Conservation (phyloP, 2,329 filamentous ascomycete genomes). For the Hypoxylon sp. region DNA sequence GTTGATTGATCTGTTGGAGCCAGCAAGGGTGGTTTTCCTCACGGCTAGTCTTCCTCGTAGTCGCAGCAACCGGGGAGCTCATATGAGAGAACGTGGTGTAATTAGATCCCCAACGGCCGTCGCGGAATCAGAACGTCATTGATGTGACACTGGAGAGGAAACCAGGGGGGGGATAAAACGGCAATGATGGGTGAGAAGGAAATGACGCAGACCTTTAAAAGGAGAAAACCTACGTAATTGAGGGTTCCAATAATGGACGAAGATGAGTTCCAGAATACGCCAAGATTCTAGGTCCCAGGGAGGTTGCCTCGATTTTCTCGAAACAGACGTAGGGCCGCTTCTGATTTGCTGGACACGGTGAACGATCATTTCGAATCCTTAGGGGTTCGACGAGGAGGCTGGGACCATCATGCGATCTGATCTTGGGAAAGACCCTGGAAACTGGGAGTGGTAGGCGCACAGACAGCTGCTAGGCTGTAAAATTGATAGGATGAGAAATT, state of each 20-base stretch:
- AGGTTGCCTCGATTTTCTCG: constrained; percentile 44
- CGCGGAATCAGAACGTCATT: constrained; percentile 38
- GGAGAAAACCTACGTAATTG: constrained; percentile 45
- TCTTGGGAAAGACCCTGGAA: constrained; percentile 38
- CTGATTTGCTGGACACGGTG: constrained; percentile 40
- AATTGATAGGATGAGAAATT: constrained; percentile 35
- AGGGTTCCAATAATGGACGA: constrained; percentile 31
- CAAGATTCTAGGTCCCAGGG: constrained; percentile 45
- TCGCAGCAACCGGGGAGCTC: constrained; percentile 32
- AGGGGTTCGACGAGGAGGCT: constrained; percentile 40
- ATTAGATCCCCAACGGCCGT: constrained; percentile 31
- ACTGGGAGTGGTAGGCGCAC: constrained; percentile 38
- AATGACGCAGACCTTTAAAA: constrained; percentile 46
- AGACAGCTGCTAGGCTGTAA: constrained; percentile 36
- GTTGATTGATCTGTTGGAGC: constrained; percentile 32
- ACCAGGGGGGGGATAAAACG: constrained; percentile 19
- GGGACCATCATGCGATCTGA: constrained; percentile 44
- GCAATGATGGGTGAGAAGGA: constrained; percentile 41
- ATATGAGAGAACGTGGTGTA: constrained; percentile 30
- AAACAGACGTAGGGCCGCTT: constrained; percentile 36
- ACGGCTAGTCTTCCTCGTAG: constrained; percentile 29
- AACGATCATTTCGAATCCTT: constrained; percentile 45
- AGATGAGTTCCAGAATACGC: constrained; percentile 46
- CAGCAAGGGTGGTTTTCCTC: constrained; percentile 32
- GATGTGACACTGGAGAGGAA: constrained; percentile 36